A percentile compares a stretch with the other conserved stretches of the same genome.
Conservation (phyloP, 1,139 yeast genomes). For the Suhomyces coccinellae region DNA sequence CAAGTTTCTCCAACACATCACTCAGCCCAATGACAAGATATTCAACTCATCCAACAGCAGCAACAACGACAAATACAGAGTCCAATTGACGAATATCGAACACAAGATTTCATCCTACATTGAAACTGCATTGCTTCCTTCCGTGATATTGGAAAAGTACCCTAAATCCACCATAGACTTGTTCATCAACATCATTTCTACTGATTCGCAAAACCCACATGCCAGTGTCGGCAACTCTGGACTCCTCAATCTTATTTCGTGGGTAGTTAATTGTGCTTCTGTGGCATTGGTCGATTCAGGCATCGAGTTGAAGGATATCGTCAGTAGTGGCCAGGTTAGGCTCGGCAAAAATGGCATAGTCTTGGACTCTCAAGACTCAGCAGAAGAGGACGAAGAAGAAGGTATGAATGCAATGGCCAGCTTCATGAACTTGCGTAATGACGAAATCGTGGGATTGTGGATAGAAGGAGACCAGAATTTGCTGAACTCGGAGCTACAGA, state of each 20-base stretch:
- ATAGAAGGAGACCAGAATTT: conserved; percentile 41
- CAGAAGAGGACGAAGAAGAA: conserved; percentile 20
- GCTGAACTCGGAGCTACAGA: conserved; percentile 28
- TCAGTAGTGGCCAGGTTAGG: conserved; percentile 65
- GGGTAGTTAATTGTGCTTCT: conserved; percentile 60
- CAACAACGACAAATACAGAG: conserved; percentile 34
- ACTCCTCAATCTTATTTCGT: conserved; percentile 41
- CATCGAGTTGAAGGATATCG: conserved; percentile 74
- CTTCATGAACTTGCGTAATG: conserved; percentile 53
- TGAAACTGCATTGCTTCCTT: conserved; percentile 58
- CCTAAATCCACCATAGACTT: conserved; percentile 89
- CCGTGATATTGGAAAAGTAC: conserved; percentile 68
- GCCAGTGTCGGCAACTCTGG: conserved; percentile 31
- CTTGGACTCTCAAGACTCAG: conserved; percentile 22
- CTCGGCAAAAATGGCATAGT: conserved; percentile 18
- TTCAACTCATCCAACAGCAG: conserved; percentile 24
- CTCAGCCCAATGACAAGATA: conserved; percentile 36
- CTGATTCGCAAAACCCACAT: conserved; percentile 19
- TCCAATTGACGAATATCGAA: conserved; percentile 48
- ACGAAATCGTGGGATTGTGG: conserved; percentile 60
- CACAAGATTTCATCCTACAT: conserved; percentile 55
- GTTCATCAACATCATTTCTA: conserved; percentile 64
- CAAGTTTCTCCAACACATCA: conserved; percentile 54
- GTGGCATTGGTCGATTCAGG: conserved; percentile 83
- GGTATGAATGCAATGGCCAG: conserved; percentile 46